A percentile compares a stretch with the other conserved stretches of the same genome.
phyloP scores from a whole-genome alignment of 441 rosid species.

The Arabidopsis hybrid region DNA sequence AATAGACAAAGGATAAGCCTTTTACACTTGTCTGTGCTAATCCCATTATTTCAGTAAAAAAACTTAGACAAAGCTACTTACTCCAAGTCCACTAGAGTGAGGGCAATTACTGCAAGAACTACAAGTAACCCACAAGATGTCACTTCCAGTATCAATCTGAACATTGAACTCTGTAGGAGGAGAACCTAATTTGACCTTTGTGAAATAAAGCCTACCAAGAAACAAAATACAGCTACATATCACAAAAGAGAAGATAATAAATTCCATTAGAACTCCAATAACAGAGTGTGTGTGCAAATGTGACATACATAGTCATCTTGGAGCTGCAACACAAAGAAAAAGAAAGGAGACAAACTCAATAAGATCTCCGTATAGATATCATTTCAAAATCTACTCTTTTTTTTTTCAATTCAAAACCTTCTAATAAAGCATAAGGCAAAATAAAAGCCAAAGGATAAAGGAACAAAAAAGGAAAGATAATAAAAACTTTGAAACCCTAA shows the following conservation, averaged over 20 bases:
- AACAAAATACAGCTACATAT: slow-evolving; percentile 31
- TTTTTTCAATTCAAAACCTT: background rate
- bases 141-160: slow-evolving; percentile 87
- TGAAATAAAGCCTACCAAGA: slow-evolving; percentile 70
- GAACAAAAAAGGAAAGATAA: background rate
- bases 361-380: background rate
- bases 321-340: slow-evolving; percentile 39
- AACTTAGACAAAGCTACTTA: slow-evolving; percentile 40
- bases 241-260: slow-evolving; percentile 20
- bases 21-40: slow-evolving; percentile 16
- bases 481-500: background rate
- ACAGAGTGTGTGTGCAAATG: slow-evolving; percentile 32
- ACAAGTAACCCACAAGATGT: slow-evolving; percentile 78
- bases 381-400: background rate
- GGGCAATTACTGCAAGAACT: slow-evolving; percentile 73
- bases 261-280: slow-evolving; percentile 21
- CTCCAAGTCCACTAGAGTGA: slow-evolving; percentile 76
- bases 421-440: background rate
- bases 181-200: slow-evolving; percentile 77
- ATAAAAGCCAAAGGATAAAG: background rate
- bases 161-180: slow-evolving; percentile 81
- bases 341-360: slow-evolving; percentile 28
- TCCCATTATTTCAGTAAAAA: slow-evolving; percentile 8
- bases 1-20: slow-evolving; percentile 35
- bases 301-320: slow-evolving; percentile 43